Evolutionary conservation across 2,329 filamentous ascomycete species (phyloP), one percentile per base, ranked within the genome.

Genomic region (Calonectria honghensis): DNA sequence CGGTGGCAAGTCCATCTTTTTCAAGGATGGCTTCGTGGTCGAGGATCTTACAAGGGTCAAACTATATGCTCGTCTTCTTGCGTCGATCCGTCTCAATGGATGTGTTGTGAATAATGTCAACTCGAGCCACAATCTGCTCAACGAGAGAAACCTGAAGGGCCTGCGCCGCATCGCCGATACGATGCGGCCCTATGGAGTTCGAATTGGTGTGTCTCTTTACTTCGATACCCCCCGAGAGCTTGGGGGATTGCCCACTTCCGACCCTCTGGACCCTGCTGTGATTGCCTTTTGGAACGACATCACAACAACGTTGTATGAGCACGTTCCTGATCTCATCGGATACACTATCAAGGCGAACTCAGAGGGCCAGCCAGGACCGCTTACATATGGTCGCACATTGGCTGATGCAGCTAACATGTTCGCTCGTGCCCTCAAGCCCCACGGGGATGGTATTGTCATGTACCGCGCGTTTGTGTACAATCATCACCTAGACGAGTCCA

Each of bases 1-100:
- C 35, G 57, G 57, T 61, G 57, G 57, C n/a, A 61, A 61, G 35
- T 61, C 57, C 35, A 61, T 61, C 10, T 61, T 61, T n/a, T 61
- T 61, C 57, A 61, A 61, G 14, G 57, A 61, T 41, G 57, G 57
- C 3, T 61, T 61, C 16, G 57, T 61, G n/a, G 57, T 61, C 10
- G 35, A 61, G 5, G 57, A 61, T 9, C 57, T 61, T 18, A 41
- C 35, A 6, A 39, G 57, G 24, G 57, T 61, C 14, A 35, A 32
- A 10, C 31, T 37, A 3, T 61, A 41, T 6, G 57, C 57, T 10
- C 57, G 57, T 14, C 57, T 61, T 39, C 57, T 61, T 61, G 57
- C 57, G n/a, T 61, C 57, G 14, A 61, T 61, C 32, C 57, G 57
- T 0, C 57, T 61, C 14, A 61, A 61, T 41, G 57, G 57, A 41